These are phyloP conservation scores for Bertia moriformis DNA, from an alignment of 2,329 filamentous ascomycete species.

Conservation along the genomic window DNA sequence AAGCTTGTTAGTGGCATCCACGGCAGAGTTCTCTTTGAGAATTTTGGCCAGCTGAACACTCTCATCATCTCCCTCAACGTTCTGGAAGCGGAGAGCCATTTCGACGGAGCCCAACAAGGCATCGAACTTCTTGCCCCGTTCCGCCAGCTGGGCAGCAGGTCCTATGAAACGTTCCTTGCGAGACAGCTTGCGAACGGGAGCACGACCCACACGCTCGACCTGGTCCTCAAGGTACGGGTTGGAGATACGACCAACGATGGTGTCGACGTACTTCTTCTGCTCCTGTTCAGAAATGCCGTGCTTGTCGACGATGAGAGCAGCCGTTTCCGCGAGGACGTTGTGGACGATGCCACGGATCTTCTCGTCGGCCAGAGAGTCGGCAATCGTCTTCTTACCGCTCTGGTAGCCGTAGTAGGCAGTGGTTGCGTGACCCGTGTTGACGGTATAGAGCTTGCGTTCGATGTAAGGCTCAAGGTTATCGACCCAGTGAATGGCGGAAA, in stretches of 20 bases:
- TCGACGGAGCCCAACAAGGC: constrained; percentile 72
- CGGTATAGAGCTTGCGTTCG: constrained; percentile 97
- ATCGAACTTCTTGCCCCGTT: constrained; percentile 59
- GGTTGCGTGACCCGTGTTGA: constrained; percentile 95
- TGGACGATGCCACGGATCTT: constrained; percentile 69
- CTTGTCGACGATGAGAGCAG: constrained; percentile 72
- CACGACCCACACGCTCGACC: constrained; percentile 88
- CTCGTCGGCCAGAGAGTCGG: constrained; percentile 72
- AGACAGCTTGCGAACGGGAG: constrained; percentile 81
- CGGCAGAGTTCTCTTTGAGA: constrained; percentile 58
- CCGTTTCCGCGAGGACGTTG: constrained; percentile 71
- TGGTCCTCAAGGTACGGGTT: constrained; percentile 87
- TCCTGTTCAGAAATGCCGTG: constrained; percentile 63
- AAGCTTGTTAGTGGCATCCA: constrained; percentile 65
- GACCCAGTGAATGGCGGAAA: constrained; percentile 86
- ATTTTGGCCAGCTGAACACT: constrained; percentile 73
- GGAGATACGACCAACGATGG: constrained; percentile 82
- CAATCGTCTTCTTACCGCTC: constrained; percentile 72
- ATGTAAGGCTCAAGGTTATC: constrained; percentile 86
- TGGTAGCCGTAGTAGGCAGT: constrained; percentile 91
- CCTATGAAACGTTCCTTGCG: constrained; percentile 94
- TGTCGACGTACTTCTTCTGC: constrained; percentile 76
- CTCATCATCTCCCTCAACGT: constrained; percentile 83
- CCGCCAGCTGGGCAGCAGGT: constrained; percentile 76
- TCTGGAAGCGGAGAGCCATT: constrained; percentile 89